Percentiles rank a stretch among this genome's conserved stretches.
Evolutionary conservation across 768 basidiomycete genomes (phyloP).

Genomic region (Xerocomellus intermedius): DNA sequence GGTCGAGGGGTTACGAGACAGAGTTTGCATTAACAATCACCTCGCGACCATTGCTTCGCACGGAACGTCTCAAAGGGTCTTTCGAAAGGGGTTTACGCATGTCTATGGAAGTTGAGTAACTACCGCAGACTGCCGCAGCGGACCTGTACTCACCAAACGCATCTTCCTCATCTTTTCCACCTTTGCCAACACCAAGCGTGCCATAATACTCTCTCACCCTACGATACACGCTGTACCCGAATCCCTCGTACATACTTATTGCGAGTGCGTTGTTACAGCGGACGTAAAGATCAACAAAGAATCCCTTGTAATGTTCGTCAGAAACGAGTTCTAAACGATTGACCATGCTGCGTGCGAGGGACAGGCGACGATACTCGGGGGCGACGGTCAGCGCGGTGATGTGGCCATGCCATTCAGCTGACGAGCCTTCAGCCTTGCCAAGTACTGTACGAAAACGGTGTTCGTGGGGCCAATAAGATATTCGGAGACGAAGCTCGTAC

Average conservation of each 20-base stretch:
- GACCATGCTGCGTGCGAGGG: constrained; percentile 87
- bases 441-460: constrained; percentile 55
- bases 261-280: constrained; percentile 84
- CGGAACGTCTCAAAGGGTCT: constrained; percentile 60
- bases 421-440: constrained; percentile 85
- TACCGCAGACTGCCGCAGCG: neutral
- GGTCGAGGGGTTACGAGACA: constrained; percentile 32
- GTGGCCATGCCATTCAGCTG: constrained; percentile 86
- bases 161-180: constrained; percentile 83
- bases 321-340: constrained; percentile 81
- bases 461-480: constrained; percentile 7
- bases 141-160: constrained; percentile 72
- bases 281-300: constrained; percentile 96
- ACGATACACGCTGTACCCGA: constrained; percentile 92
- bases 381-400: constrained; percentile 94
- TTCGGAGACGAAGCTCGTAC: constrained; percentile 44
- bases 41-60: constrained; percentile 69
- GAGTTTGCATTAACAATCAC: constrained; percentile 53
- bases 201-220: constrained; percentile 90
- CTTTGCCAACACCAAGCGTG: constrained; percentile 68
- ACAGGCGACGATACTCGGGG: constrained; percentile 87
- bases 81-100: constrained; percentile 75
- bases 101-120: constrained; percentile 32
- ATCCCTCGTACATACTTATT: constrained; percentile 86
- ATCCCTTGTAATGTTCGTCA: constrained; percentile 74